Evolutionary conservation across 768 basidiomycete species (phyloP).

Genomic region (Pleurotus eryngii): DNA sequence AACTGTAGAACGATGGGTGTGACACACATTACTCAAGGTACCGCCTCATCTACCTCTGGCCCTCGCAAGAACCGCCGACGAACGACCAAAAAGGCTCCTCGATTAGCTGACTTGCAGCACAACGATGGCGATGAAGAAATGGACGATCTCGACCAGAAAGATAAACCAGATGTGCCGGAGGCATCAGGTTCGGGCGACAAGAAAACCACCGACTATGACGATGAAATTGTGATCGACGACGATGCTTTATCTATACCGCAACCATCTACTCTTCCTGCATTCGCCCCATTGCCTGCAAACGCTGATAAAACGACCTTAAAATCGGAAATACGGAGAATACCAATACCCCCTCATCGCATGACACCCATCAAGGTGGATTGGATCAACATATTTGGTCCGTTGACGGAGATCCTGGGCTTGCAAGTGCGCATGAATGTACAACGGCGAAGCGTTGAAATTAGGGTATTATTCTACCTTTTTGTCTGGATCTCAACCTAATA

Average conservation of each 20-base stretch:
- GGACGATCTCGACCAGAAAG: conserved; percentile 16
- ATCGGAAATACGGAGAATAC: conserved; percentile 83
- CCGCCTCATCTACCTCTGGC: conserved; percentile 11
- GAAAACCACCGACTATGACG: conserved; percentile 45
- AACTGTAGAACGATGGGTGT: conserved; percentile 37
- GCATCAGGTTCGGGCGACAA: background rate
- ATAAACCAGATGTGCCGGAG: conserved; percentile 11
- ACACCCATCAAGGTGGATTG: conserved; percentile 96
- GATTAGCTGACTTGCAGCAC: conserved; percentile 15
- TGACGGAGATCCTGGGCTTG: conserved; percentile 91
- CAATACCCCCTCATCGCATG: conserved; percentile 96
- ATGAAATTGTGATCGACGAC: conserved; percentile 60
- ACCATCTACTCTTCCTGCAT: conserved; percentile 55
- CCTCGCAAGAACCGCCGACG: conserved; percentile 36
- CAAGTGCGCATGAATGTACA: conserved; percentile 98
- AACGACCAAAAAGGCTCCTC: conserved; percentile 30
- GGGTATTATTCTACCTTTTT: conserved; percentile 50
- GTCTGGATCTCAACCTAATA: background rate
- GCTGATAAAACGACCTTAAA: conserved; percentile 57
- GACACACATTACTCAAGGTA: conserved; percentile 21
- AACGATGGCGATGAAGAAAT: conserved; percentile 21
- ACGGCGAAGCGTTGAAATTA: conserved; percentile 84
- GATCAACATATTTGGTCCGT: conserved; percentile 91
- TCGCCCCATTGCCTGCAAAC: conserved; percentile 64
- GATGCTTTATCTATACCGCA: conserved; percentile 40